Conservation (phyloP, 1,284 basidiomycete genomes). For the Moesziomyces globuligerus region DNA sequence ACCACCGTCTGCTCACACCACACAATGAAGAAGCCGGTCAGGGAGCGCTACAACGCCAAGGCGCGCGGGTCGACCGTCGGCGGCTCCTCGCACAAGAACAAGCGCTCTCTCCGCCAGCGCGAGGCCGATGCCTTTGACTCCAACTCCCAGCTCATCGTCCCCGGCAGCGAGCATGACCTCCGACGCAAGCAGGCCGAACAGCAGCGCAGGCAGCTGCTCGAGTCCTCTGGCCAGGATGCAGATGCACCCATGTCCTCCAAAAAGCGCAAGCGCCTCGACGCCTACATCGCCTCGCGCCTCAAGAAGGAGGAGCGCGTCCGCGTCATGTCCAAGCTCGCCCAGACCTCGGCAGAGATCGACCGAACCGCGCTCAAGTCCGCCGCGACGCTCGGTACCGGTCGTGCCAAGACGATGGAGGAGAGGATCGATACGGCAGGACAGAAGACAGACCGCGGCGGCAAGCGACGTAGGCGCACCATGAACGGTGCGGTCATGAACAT, state of each 20-base stretch:
- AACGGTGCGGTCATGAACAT: slow-evolving; percentile 46
- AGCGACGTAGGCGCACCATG: slow-evolving; percentile 25
- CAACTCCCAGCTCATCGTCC: slow-evolving; percentile 60
- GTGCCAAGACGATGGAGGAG: slow-evolving; percentile 52
- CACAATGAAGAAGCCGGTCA: slow-evolving; percentile 44
- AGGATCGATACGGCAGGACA: slow-evolving; percentile 53
- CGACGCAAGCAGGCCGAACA: slow-evolving; percentile 36
- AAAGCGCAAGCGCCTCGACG: slow-evolving; percentile 67
- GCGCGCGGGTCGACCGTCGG: slow-evolving; percentile 61
- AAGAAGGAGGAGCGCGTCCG: slow-evolving; percentile 64
- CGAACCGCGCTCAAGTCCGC: slow-evolving; percentile 59
- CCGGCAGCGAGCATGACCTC: slow-evolving; percentile 47
- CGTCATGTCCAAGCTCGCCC: slow-evolving; percentile 62
- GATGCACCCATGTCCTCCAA: slow-evolving; percentile 60
- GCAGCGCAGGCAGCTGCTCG: slow-evolving; percentile 46
- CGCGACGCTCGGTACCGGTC: slow-evolving; percentile 63
- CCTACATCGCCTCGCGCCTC: slow-evolving; percentile 65
- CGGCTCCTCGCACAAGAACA: slow-evolving; percentile 64
- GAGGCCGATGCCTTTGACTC: slow-evolving; percentile 44
- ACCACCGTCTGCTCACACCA: neutral
- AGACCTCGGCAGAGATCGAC: slow-evolving; percentile 60
- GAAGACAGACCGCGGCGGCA: slow-evolving; percentile 21
- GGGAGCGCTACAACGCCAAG: slow-evolving; percentile 65
- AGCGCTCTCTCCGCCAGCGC: slow-evolving; percentile 49
- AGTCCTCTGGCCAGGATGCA: slow-evolving; percentile 49